Evolutionary conservation across 306 rosid genomes (phyloP), one percentile per base, ranked within the genome.

Genomic region (Crotalaria pallida): DNA sequence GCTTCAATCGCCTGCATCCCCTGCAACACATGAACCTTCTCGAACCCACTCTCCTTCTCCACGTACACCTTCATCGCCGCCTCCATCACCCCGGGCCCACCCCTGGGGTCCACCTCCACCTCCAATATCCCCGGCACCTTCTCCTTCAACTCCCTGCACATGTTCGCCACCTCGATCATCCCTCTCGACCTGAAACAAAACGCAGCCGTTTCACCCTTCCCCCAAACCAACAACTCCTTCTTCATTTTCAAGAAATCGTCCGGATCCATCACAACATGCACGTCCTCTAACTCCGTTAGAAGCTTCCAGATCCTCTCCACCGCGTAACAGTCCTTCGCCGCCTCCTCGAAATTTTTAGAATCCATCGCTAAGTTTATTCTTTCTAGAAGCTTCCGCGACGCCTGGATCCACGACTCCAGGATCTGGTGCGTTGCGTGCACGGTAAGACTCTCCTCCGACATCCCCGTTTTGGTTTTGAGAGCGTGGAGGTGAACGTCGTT

Each of bases 281-380:
- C 79, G 40, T 89, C 98, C 18, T 85, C 86, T 10, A 92, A 79
- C 22, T 92, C 93, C 4, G 86, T 71, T 0, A 90, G 85, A 62
- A 92, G 86, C 88, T 90, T 92, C 96, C 96, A 92, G 78, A 90
- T 88, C 61, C 89, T 63, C 58, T 92, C 98, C 77, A 92, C 76
- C 41, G 84, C 3, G 73, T 82, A 72, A 68, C 92, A 86, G 19
- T 90, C 89, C n/a, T 75, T 83, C 15, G 81, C 80, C 0, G 93
- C 96, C 3, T 51, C 72, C 18, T 81, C 87, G 44, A 86, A 77
- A 4, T 51, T 74, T 9, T 33, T 67, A 1, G 22, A 11, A 0
- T 80, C 85, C 16, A 92, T 73, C 38, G 80, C 68, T 2, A 52
- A 58, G 0, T 11, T 24, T 10, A 82, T 82, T 44, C 90, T 84